Conservation (phyloP, 495 filamentous ascomycete species). For the Penicillium samsonianum region DNA sequence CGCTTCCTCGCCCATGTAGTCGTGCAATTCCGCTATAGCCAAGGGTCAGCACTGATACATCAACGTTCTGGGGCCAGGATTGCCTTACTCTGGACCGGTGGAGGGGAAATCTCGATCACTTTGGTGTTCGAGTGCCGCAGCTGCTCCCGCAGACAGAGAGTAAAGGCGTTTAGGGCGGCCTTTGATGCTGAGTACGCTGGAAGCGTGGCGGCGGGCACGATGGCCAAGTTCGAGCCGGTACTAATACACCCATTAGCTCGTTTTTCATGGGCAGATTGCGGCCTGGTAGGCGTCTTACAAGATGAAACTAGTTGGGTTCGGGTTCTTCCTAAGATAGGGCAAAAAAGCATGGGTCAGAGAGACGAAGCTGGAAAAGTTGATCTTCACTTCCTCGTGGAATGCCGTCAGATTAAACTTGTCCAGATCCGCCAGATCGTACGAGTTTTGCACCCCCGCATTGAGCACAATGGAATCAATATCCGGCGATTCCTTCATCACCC, state of each 20-base stretch:
- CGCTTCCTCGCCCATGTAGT: too few relatives aligned
- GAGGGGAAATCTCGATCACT: too few relatives aligned
- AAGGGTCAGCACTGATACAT: too few relatives aligned
- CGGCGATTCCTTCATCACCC: constrained; percentile 55
- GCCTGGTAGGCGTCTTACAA: constrained; percentile 22
- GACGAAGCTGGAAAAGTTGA: constrained; percentile 65
- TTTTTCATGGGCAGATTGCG: too few relatives aligned
- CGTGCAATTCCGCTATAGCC: too few relatives aligned
- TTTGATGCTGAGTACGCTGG: constrained; percentile 26
- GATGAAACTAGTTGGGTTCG: constrained; percentile 32
- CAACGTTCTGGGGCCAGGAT: too few relatives aligned
- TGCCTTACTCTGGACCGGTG: too few relatives aligned
- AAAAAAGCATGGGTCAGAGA: constrained; percentile 61
- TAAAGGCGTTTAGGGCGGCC: constrained; percentile 42
- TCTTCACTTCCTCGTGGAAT: constrained; percentile 54
- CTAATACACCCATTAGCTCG: too few relatives aligned
- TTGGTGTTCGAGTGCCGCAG: too few relatives aligned
- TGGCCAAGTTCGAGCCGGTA: too few relatives aligned
- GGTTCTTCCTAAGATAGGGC: constrained; percentile 55
- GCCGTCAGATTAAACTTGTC: constrained; percentile 51
- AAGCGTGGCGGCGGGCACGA: too few relatives aligned
- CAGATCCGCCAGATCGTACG: constrained; percentile 59
- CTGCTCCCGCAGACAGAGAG: too few relatives aligned
- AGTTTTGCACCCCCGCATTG: constrained; percentile 44
- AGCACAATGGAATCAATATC: constrained; percentile 45